These are phyloP conservation scores for Chytriomyces sp. DNA, from an alignment of 192 early-diverging fungal genomes.

Conservation along the genomic window DNA sequence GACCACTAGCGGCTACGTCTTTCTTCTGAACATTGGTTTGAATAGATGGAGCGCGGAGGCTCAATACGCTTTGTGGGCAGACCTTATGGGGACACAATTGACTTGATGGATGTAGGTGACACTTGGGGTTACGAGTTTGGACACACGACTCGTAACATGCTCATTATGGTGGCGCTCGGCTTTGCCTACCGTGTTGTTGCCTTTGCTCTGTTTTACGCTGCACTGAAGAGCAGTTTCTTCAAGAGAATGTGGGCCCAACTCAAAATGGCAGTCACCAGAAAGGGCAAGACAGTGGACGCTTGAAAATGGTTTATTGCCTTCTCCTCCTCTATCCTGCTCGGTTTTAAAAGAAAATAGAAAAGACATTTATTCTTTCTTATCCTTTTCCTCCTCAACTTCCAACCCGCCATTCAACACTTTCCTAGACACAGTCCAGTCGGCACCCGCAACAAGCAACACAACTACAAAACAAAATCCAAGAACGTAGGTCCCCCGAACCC, in stretches of 20 bases:
- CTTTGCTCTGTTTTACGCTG: conserved; percentile 29
- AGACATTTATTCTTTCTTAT: neutral
- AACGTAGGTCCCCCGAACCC: neutral
- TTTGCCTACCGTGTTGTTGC: conserved; percentile 29
- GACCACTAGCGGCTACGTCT: conserved; percentile 6
- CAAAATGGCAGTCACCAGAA: neutral
- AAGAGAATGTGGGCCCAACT: neutral
- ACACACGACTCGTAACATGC: conserved; percentile 10
- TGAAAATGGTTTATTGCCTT: neutral
- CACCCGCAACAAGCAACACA: neutral
- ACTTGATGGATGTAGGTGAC: neutral
- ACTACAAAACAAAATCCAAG: neutral
- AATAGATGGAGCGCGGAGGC: conserved; percentile 27
- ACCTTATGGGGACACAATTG: conserved; percentile 6
- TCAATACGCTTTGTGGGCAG: neutral
- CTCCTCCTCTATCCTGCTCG: neutral
- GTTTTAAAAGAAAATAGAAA: neutral
- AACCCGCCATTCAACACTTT: neutral
- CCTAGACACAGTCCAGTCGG: neutral
- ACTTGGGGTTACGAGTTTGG: conserved; percentile 37
- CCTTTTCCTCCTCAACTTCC: neutral
- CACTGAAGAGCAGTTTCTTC: neutral
- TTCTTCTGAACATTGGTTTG: conserved; percentile 21
- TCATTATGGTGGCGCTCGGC: conserved; percentile 25
- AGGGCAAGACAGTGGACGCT: neutral